Percentiles rank a stretch among this genome's conserved stretches.
Evolutionary conservation across 1,284 basidiomycete species (phyloP).

Genomic region (Afroboletus lepidellus): DNA sequence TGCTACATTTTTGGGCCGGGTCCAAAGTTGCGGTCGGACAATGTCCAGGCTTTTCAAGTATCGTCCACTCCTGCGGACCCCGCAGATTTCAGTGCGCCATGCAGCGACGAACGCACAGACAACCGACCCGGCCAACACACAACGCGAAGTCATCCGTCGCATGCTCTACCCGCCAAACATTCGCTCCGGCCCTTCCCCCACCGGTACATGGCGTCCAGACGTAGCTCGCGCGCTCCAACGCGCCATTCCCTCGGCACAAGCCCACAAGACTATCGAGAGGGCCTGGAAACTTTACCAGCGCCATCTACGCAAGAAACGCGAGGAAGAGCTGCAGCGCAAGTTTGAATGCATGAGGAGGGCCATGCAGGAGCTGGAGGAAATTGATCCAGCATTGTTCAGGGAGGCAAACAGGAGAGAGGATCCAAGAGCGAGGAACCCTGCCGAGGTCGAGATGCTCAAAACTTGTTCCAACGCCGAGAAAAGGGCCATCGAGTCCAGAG

Average conservation of each 20-base stretch:
- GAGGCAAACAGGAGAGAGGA: slow-evolving; percentile 78
- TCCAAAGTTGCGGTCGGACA: background rate
- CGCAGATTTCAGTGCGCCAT: slow-evolving; percentile 40
- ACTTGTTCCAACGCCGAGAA: slow-evolving; percentile 65
- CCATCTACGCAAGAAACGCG: slow-evolving; percentile 66
- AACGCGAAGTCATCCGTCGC: slow-evolving; percentile 72
- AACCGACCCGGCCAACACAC: slow-evolving; percentile 48
- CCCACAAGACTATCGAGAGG: slow-evolving; percentile 91
- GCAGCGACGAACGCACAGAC: slow-evolving; percentile 28
- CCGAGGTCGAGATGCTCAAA: slow-evolving; percentile 60
- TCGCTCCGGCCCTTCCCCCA: slow-evolving; percentile 67
- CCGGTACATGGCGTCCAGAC: slow-evolving; percentile 79
- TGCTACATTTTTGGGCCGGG: background rate
- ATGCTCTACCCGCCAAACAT: slow-evolving; percentile 78
- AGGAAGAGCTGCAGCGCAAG: slow-evolving; percentile 67
- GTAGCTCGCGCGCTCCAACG: slow-evolving; percentile 66
- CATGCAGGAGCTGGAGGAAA: slow-evolving; percentile 74
- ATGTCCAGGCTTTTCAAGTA: slow-evolving; percentile 23
- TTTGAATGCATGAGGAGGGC: slow-evolving; percentile 75
- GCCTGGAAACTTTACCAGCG: slow-evolving; percentile 87
- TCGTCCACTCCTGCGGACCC: slow-evolving; percentile 31
- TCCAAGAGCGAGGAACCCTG: slow-evolving; percentile 58
- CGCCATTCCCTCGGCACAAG: slow-evolving; percentile 81
- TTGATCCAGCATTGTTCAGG: slow-evolving; percentile 66
- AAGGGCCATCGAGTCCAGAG: slow-evolving; percentile 71